phyloP scores from a whole-genome alignment of 805 yeast species.

The Jamesozyma jinghongensis region DNA sequence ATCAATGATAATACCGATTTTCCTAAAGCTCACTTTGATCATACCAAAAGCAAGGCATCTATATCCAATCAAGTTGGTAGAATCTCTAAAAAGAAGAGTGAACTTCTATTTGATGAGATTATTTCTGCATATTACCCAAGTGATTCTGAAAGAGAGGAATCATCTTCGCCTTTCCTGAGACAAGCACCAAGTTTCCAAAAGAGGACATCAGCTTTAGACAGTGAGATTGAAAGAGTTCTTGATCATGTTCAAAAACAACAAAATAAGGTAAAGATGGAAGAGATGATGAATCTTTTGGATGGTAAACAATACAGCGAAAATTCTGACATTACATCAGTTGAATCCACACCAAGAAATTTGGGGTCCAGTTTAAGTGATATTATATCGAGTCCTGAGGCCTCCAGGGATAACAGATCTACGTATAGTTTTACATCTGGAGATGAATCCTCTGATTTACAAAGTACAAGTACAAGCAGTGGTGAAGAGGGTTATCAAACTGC shows the following conservation, averaged over 20 bases:
- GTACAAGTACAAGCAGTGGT: background rate
- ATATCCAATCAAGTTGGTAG: background rate
- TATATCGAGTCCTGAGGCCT: constrained; percentile 20
- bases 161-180: background rate
- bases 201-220: constrained; percentile 5
- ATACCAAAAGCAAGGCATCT: no score
- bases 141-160: background rate
- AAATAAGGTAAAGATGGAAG: constrained; percentile 4
- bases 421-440: constrained; percentile 20
- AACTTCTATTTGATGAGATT: constrained; percentile 23
- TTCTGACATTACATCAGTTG: background rate
- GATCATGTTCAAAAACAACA: constrained; percentile 9
- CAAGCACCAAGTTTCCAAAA: background rate
- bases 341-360: background rate
- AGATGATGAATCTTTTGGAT: background rate
- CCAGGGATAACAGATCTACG: constrained; percentile 8
- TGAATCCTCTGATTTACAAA: constrained; percentile 11
- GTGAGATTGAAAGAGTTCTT: constrained; percentile 17
- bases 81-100: constrained; percentile 10
- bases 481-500: constrained; percentile 5
- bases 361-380: constrained; percentile 5
- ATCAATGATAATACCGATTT: background rate
- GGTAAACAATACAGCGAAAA: background rate
- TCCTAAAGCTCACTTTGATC: no score
- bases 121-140: constrained; percentile 14